Evolutionary conservation across 495 filamentous ascomycete genomes (phyloP).

Genomic region (Cercophora samala): DNA sequence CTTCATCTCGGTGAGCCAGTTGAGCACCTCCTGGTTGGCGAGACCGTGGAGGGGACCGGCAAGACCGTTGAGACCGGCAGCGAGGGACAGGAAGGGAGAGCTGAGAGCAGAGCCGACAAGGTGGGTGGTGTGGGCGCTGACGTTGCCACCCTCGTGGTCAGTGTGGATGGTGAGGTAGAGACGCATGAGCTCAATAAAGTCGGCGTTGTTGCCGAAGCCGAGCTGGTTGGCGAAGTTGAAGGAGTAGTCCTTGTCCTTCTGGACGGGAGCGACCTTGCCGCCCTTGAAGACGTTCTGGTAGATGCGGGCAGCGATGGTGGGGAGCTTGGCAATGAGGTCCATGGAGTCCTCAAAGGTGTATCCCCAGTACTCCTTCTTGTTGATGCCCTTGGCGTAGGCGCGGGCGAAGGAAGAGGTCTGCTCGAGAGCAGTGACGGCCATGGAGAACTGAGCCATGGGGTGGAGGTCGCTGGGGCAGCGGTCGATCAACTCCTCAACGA

Average conservation of each 20-base stretch:
- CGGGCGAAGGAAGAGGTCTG: slow-evolving; percentile 96
- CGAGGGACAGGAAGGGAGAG: slow-evolving; percentile 93
- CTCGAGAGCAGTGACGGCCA: slow-evolving; percentile 96
- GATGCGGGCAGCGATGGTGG: slow-evolving; percentile 94
- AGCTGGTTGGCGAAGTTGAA: slow-evolving; percentile 99
- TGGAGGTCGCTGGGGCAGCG: slow-evolving; percentile 97
- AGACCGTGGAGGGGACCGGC: slow-evolving; percentile 97
- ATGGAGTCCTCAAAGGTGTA: slow-evolving; percentile 99
- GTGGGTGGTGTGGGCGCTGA: slow-evolving; percentile 97
- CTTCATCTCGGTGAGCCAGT: slow-evolving; percentile 99
- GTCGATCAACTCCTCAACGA: slow-evolving; percentile 98
- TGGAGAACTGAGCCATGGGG: slow-evolving; percentile 99
- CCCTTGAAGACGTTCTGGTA: slow-evolving; percentile 99
- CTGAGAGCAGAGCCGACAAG: slow-evolving; percentile 94
- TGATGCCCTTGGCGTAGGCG: slow-evolving; percentile 96
- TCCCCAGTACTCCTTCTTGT: slow-evolving; percentile 98
- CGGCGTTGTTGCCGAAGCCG: slow-evolving; percentile 88
- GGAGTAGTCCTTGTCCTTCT: slow-evolving; percentile 97
- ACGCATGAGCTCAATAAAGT: slow-evolving; percentile 97
- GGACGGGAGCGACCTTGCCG: slow-evolving; percentile 89
- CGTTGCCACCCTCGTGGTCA: slow-evolving; percentile 98
- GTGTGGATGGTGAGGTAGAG: slow-evolving; percentile 99
- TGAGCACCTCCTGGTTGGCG: slow-evolving; percentile 98
- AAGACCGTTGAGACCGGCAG: slow-evolving; percentile 95
- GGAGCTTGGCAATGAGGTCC: slow-evolving; percentile 99